Evolutionary conservation across 2,329 filamentous ascomycete genomes (phyloP).

Genomic region (Fusarium lateritium): DNA sequence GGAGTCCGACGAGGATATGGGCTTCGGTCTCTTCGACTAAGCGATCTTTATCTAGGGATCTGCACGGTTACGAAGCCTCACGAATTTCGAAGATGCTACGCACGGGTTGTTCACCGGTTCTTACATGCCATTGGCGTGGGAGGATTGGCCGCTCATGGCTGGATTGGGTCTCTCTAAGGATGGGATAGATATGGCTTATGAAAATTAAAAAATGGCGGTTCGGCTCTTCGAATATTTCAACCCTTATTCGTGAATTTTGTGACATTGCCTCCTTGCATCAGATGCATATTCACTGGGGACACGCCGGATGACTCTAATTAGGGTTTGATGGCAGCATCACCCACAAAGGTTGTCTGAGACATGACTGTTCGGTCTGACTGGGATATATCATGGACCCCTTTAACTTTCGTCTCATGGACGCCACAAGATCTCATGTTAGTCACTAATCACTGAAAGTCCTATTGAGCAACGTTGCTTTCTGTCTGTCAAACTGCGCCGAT

Average conservation of each 20-base stretch:
- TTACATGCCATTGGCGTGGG: conserved; percentile 52
- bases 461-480: neutral
- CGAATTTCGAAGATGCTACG: conserved; percentile 55
- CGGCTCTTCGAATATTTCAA: conserved; percentile 41
- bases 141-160: conserved; percentile 53
- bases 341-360: neutral
- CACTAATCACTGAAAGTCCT: neutral
- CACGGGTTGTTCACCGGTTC: conserved; percentile 52
- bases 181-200: conserved; percentile 51
- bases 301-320: conserved; percentile 1
- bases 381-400: neutral
- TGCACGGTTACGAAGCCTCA: conserved; percentile 52
- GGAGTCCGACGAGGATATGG: conserved; percentile 82
- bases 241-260: neutral
- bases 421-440: neutral
- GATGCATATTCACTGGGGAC: neutral
- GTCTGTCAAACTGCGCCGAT: neutral
- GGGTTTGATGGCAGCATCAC: conserved; percentile 14
- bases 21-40: conserved; percentile 84
- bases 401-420: neutral
- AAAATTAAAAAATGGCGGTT: conserved; percentile 50
- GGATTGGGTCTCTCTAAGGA: conserved; percentile 50
- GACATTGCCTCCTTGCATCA: neutral
- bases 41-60: conserved; percentile 52
- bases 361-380: conserved; percentile 19